Evolutionary conservation across 108 stramenopile genomes (phyloP).

Genomic region (Discostella stelligeroides): DNA sequence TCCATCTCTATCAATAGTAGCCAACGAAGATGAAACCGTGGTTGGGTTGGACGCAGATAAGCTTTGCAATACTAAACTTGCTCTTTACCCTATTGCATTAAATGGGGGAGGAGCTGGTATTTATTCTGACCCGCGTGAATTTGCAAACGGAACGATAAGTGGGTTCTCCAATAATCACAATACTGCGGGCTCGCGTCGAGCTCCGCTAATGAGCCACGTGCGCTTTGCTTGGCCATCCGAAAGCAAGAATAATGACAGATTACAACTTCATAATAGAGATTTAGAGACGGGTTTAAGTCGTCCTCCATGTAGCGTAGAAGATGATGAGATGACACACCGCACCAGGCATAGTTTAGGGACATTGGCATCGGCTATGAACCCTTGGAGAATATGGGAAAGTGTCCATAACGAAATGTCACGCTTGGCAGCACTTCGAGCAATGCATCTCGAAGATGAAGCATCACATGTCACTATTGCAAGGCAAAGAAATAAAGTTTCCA

Average conservation of each 20-base stretch:
- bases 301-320: slow-evolving; percentile 14
- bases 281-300: slow-evolving; percentile 21
- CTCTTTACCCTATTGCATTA: slow-evolving; percentile 55
- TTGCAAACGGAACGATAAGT: slow-evolving; percentile 21
- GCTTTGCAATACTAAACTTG: slow-evolving; percentile 20
- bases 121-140: slow-evolving; percentile 53
- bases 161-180: slow-evolving; percentile 33
- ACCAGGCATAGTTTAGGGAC: slow-evolving; percentile 20
- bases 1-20: slow-evolving; percentile 43
- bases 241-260: slow-evolving; percentile 5
- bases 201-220: slow-evolving; percentile 41
- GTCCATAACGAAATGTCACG: slow-evolving; percentile 52
- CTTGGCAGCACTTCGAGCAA: slow-evolving; percentile 29
- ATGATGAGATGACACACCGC: slow-evolving; percentile 11
- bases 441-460: slow-evolving; percentile 35
- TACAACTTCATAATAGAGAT: slow-evolving; percentile 3
- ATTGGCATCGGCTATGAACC: slow-evolving; percentile 26
- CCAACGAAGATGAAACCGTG: slow-evolving; percentile 48
- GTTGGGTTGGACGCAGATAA: slow-evolving; percentile 35
- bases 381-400: slow-evolving; percentile 49
- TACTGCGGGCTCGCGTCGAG: slow-evolving; percentile 18
- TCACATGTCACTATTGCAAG: slow-evolving; percentile 48
- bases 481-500: slow-evolving; percentile 39
- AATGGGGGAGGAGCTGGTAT: slow-evolving; percentile 55
- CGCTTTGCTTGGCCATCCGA: slow-evolving; percentile 32